Evolutionary conservation across 2,329 filamentous ascomycete genomes (phyloP), one percentile per base, ranked within the genome.

Genomic region (Talaromyces rugulosus): DNA sequence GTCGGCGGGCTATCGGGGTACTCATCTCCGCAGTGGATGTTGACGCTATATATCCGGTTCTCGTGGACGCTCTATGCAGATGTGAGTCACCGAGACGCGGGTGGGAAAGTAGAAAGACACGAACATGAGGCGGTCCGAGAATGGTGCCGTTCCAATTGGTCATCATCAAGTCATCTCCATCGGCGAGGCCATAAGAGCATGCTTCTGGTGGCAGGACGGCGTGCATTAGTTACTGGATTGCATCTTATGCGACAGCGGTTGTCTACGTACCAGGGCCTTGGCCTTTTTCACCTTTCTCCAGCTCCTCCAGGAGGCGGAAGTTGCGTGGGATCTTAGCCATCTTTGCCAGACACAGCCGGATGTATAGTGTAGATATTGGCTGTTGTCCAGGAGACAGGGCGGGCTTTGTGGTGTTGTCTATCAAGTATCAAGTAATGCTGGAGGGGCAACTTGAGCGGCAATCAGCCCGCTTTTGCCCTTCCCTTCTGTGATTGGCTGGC

Each of bases 101-200:
- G 28, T 55, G 23, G 31, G 59, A 28, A 27, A 33, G 23, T 56
- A 40, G 27, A 42, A 44, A 55, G 33, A 52, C 56, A 81, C 90
- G 73, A 83, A 97, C 95, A 77, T 98, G 93, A 75, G 95, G 94
- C 69, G 95, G 95, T 1, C 95, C 95, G 56, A 97, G 87, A 67
- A 99, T 98, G 16, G 95, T 99, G 71, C 94, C 95, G 73, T 96
- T 96, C 95, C 95, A 99, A 82, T 97, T 92, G 66, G 90, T 94
- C 93, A 99, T 96, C 77, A 95, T 86, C 66, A 97, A 85, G 73
- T 99, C 95, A 74, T 97, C 93, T 55, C 91, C 89, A 76, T 98
- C 92, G 67, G 94, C 92, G 61, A 99, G 86, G 70, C 95, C 95
- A 71, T 98, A 98, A 52, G 95, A 98, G 81, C 94, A 98, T 65